A percentile compares a stretch with the other conserved stretches of the same genome.
Conservation (phyloP, 495 filamentous ascomycete species). For the Aspergillus funiculosus region DNA sequence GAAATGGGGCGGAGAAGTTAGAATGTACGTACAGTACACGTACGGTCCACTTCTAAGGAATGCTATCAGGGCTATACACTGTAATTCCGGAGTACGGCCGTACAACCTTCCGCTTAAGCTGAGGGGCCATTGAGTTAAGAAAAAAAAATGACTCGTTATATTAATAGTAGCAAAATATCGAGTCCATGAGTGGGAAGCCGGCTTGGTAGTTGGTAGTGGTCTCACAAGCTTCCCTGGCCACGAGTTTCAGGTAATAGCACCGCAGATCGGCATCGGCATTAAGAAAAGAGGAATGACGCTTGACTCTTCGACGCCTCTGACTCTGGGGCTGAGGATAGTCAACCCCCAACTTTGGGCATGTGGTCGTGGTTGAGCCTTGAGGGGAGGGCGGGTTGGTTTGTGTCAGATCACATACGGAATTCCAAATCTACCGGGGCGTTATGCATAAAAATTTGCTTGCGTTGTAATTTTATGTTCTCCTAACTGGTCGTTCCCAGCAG, state of each 20-base stretch:
- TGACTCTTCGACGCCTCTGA: not conserved
- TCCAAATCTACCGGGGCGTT: no score
- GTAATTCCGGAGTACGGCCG: no score
- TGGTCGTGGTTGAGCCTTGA: no score
- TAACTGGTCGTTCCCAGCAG: not conserved
- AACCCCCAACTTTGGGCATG: no score
- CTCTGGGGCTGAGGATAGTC: conserved; percentile 9
- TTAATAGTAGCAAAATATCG: conserved; percentile 9
- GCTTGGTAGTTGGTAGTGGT: conserved; percentile 7
- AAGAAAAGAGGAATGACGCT: not conserved
- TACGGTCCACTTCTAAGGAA: no score
- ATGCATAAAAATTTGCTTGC: no score
- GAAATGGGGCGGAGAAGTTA: no score
- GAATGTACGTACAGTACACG: no score
- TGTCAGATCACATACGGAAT: not conserved
- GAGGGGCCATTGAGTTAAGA: not conserved
- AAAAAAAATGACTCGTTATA: not conserved
- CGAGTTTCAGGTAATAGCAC: conserved; percentile 15
- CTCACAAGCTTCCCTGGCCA: conserved; percentile 2
- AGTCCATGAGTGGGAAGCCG: conserved; percentile 3
- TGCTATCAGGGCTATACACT: no score
- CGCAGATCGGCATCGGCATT: conserved; percentile 10
- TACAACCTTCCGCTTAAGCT: no score
- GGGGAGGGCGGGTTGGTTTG: no score
- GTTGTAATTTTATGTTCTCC: not conserved